Percentiles rank a stretch among this genome's conserved stretches.
These are phyloP conservation scores for Diplogelasinospora grovesii DNA, from an alignment of 495 filamentous ascomycete species.

Conservation along the genomic window DNA sequence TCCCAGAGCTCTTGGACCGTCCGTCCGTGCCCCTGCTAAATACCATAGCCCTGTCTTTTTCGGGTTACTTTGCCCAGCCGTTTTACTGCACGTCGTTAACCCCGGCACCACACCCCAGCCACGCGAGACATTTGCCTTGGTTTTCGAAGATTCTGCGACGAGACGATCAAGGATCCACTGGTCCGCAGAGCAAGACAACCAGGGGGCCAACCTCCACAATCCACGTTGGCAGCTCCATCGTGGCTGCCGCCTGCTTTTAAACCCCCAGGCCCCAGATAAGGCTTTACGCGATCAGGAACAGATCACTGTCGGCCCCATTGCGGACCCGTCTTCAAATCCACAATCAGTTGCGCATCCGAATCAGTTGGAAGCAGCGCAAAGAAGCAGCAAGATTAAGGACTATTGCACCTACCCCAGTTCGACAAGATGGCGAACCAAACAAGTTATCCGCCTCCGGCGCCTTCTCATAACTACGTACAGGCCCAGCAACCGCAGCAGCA, in stretches of 20 bases:
- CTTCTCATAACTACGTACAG: conserved; percentile 16
- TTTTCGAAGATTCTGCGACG: conserved; percentile 16
- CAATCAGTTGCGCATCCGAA: neutral
- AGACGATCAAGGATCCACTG: conserved; percentile 3
- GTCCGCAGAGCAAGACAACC: conserved; percentile 1
- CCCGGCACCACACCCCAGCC: conserved; percentile 2
- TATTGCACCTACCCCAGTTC: neutral
- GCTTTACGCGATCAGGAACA: no score
- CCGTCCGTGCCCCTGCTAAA: no score
- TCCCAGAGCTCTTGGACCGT: no score
- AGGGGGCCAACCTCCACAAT: conserved; percentile 1
- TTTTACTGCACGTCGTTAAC: conserved; percentile 1
- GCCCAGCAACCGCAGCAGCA: conserved; percentile 17
- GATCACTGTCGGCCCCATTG: no score
- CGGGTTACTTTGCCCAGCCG: neutral
- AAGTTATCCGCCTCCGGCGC: conserved; percentile 15
- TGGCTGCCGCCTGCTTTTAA: conserved; percentile 2
- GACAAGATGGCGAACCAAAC: conserved; percentile 24
- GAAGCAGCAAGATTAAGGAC: no score
- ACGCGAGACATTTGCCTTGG: conserved; percentile 12
- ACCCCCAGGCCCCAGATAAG: no score
- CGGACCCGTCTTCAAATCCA: no score
- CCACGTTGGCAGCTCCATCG: neutral
- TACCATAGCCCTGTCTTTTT: neutral
- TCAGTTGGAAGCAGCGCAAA: no score